phyloP scores from a whole-genome alignment of 164 flowering plant genomes.

The Aristolochia californica region DNA sequence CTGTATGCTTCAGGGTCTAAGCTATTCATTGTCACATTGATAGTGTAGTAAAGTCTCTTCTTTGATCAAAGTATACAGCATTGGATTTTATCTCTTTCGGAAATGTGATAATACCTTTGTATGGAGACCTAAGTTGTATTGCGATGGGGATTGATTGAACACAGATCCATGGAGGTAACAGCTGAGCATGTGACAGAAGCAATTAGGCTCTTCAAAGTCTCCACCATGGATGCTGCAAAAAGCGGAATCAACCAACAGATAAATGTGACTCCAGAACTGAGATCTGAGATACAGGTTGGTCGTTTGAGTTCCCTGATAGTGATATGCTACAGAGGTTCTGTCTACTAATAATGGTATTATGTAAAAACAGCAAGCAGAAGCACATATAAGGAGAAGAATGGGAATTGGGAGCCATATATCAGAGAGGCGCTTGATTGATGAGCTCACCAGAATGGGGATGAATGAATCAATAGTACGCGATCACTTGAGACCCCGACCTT shows the following conservation, averaged over 20 bases:
- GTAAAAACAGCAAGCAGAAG: slow-evolving; percentile 79
- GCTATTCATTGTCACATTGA: neutral
- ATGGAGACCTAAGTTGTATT: no score
- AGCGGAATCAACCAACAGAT: slow-evolving; percentile 81
- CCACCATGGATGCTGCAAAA: slow-evolving; percentile 96
- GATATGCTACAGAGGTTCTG: neutral
- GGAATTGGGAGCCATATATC: slow-evolving; percentile 92
- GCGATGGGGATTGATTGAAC: neutral
- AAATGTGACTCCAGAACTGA: slow-evolving; percentile 70
- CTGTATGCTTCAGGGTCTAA: neutral
- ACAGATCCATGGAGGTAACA: slow-evolving; percentile 74
- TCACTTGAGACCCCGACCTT: neutral
- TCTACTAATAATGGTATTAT: neutral
- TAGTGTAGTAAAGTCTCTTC: neutral
- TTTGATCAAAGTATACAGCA: neutral
- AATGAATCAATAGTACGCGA: slow-evolving; percentile 79
- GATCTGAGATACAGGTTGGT: slow-evolving; percentile 80
- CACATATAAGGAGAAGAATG: slow-evolving; percentile 87
- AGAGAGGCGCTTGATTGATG: slow-evolving; percentile 84
- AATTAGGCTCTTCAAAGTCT: slow-evolving; percentile 63
- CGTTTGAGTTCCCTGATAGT: neutral
- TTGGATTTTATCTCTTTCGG: neutral
- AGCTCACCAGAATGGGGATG: slow-evolving; percentile 82
- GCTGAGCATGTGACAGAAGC: slow-evolving; percentile 83
- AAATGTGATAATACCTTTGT: neutral